These are phyloP conservation scores for Filobasidium wieringae DNA, from an alignment of 768 basidiomycete genomes.

Conservation along the genomic window DNA sequence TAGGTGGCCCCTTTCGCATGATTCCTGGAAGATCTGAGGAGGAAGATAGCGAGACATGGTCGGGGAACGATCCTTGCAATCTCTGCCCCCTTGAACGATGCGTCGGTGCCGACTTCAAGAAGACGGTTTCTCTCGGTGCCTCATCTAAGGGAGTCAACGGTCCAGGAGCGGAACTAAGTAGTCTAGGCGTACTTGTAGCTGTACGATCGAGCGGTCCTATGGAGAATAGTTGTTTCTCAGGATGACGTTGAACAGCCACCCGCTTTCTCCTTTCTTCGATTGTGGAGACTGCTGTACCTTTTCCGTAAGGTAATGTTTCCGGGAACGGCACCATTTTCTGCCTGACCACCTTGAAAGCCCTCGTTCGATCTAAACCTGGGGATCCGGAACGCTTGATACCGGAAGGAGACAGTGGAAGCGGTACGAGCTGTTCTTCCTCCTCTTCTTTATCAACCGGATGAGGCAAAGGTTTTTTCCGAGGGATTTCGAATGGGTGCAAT, in stretches of 20 bases:
- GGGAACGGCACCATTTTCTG: neutral
- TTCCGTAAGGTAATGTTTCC: neutral
- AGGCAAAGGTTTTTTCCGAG: neutral
- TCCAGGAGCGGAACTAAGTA: neutral
- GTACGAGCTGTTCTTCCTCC: too few species aligned
- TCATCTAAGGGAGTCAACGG: neutral
- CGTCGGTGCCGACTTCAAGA: neutral
- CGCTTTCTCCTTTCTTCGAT: too few species aligned
- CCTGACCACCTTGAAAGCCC: neutral
- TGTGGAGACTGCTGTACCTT: too few species aligned
- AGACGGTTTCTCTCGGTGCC: neutral
- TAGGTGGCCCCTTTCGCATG: too few species aligned
- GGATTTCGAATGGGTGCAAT: neutral
- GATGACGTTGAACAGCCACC: neutral
- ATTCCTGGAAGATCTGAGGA: too few species aligned
- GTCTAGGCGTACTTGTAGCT: neutral
- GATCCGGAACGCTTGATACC: too few species aligned
- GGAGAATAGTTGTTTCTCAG: neutral
- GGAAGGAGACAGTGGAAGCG: too few species aligned
- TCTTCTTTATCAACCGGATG: too few species aligned
- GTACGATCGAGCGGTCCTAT: neutral
- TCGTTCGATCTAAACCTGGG: too few species aligned
- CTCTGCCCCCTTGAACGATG: too few species aligned
- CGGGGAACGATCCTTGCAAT: too few species aligned
- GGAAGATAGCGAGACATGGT: too few species aligned